A percentile compares a stretch with the other conserved stretches of the same genome.
phyloP scores from a whole-genome alignment of 1,284 basidiomycete genomes.

The Tilletia horrida region DNA sequence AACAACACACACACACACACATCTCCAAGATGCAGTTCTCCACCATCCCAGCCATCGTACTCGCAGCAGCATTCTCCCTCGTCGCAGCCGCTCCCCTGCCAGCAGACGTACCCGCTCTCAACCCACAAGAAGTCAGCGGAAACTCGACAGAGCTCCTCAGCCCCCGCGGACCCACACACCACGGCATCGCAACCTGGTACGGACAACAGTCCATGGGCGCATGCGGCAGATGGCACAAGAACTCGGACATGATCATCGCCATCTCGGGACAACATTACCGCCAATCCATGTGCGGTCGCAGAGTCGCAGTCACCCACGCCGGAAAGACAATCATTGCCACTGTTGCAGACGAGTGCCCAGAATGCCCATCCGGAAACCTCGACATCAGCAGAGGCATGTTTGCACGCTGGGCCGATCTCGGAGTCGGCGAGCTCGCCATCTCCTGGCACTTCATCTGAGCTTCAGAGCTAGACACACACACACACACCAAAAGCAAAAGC shows the following conservation, averaged over 20 bases:
- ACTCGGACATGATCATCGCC: conserved; percentile 20
- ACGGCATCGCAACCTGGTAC: conserved; percentile 7
- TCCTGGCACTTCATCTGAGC: conserved; percentile 23
- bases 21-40: conserved; percentile 7
- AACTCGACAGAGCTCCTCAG: background rate
- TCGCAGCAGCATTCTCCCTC: background rate
- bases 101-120: background rate
- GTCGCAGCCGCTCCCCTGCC: conserved; percentile 7
- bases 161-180: background rate
- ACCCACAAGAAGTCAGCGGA: background rate
- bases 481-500: background rate
- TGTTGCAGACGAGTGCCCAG: conserved; percentile 38
- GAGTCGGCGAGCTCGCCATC: conserved; percentile 31
- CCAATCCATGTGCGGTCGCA: conserved; percentile 28
- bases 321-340: conserved; percentile 35
- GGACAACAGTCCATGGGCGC: conserved; percentile 9
- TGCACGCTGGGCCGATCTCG: conserved; percentile 27
- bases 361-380: conserved; percentile 32
- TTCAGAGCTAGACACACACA: background rate
- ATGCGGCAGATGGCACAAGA: conserved; percentile 4
- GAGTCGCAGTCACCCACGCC: conserved; percentile 27
- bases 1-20: background rate
- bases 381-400: conserved; percentile 42
- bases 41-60: background rate
- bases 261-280: conserved; percentile 33